Evolutionary conservation across 257 asterid genomes (phyloP), one percentile per base, ranked within the genome.

Genomic region (Echium plantagineum): DNA sequence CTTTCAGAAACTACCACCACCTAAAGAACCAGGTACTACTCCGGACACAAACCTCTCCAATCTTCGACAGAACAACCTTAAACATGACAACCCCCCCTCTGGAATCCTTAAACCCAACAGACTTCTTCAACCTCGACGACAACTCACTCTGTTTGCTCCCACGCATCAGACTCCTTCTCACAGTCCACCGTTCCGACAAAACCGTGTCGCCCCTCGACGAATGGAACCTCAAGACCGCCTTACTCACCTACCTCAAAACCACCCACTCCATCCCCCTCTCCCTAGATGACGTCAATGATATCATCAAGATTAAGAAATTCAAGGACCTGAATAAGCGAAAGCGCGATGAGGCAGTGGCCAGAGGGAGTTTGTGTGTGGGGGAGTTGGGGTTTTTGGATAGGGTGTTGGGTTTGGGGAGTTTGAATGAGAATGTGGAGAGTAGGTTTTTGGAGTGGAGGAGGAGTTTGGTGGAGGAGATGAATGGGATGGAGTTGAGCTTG

Each of bases 301-400:
- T 82, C 65, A 76, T 93, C 68, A 73, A 69, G 61, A 63, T 93
- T 7, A 74, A 78, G 2, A 81, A 65, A 57, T 86, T 79, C 71
- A 93, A 71, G 55, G 91, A 93, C 72, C 69, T 74, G 58, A 86
- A 89, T 52, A 93, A 93, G 81, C 85, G 95, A 67, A 89, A 84
- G 73, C 97, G 98, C 3, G 97, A 84, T 12, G 97, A 93, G n/a
- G 80, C 98, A 1, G 95, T 93, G 21, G 97, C 91, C 55, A 83
- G 76, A 0, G 98, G 98, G 65, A 68, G 71, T 68, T 38, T 89
- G 19, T 75, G 83, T 52, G 72, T 93, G 70, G 67, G 81, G 49
- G 91, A 93, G 66, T 80, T 93, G 55, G 94, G 90, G 78, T 86
- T 83, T 60, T 73, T 93, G 49, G 18, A 48, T 38, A 84, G 64